Conservation (phyloP, 345 rosid species). For the Eucalyptus erythrocorys region DNA sequence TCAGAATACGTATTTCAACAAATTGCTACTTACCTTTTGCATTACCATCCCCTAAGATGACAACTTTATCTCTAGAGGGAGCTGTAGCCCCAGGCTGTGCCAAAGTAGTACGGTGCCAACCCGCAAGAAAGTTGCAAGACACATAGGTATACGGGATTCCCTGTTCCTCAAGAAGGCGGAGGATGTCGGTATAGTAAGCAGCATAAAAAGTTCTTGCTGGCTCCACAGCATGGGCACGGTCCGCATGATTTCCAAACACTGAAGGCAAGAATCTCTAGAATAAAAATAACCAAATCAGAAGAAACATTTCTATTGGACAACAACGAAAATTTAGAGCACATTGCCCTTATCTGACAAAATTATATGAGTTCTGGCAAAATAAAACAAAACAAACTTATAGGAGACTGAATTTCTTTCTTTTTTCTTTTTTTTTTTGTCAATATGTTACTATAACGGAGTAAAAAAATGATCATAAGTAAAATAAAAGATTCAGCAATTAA, state of each 20-base stretch:
- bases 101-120: not conserved
- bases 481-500: not conserved
- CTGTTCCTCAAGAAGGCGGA: not conserved
- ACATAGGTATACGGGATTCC: constrained; percentile 1
- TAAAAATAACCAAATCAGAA: not conserved
- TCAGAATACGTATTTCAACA: not conserved
- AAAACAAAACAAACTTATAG: not conserved
- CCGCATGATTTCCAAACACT: not conserved
- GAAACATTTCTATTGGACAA: not conserved
- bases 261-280: constrained; percentile 1
- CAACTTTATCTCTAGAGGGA: not conserved
- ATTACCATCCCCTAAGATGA: constrained; percentile 4
- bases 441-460: not conserved
- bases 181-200: not conserved
- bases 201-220: not conserved
- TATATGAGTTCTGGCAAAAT: not conserved
- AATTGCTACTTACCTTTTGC: not conserved
- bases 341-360: too few relatives aligned
- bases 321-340: not conserved
- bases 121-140: not conserved
- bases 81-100: not conserved
- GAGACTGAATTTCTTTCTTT: not conserved
- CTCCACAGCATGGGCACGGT: not conserved
- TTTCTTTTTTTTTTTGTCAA: not conserved
- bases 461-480: not conserved